These are phyloP conservation scores for Fusarium concolor DNA, from an alignment of 2,329 filamentous ascomycete species.

Conservation along the genomic window DNA sequence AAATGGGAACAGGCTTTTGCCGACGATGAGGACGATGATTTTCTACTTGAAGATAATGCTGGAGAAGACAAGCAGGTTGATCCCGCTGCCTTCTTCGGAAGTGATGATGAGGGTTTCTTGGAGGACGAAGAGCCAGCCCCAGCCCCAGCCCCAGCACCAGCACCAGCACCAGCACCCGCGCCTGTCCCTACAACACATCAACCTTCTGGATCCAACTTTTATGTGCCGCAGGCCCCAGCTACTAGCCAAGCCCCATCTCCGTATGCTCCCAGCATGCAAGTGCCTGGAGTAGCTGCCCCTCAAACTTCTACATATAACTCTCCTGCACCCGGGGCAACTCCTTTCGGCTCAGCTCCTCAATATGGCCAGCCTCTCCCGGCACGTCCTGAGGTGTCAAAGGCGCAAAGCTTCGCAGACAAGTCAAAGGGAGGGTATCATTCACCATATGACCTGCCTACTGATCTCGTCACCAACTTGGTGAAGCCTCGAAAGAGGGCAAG, in stretches of 20 bases:
- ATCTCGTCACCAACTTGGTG: conserved; percentile 67
- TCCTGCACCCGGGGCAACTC: conserved; percentile 38
- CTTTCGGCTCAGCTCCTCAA: conserved; percentile 47
- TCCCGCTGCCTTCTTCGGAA: conserved; percentile 76
- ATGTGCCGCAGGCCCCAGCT: conserved; percentile 42
- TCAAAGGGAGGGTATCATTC: conserved; percentile 92
- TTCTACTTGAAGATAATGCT: conserved; percentile 69
- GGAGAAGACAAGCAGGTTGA: conserved; percentile 63
- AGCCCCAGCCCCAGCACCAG: conserved; percentile 17
- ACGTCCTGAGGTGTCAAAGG: conserved; percentile 64
- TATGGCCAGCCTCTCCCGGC: conserved; percentile 54
- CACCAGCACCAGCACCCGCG: conserved; percentile 10
- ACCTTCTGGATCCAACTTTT: conserved; percentile 40
- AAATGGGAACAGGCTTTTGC: conserved; percentile 87
- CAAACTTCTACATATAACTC: conserved; percentile 39
- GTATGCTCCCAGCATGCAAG: conserved; percentile 38
- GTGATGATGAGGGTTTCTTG: conserved; percentile 87
- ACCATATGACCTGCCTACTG: conserved; percentile 94
- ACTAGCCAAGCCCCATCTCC: conserved; percentile 34
- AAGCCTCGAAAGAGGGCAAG: conserved; percentile 75
- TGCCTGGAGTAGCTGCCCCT: conserved; percentile 13
- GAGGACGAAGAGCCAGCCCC: conserved; percentile 66
- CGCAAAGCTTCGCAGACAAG: conserved; percentile 90
- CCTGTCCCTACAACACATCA: conserved; percentile 17
- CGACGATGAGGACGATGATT: conserved; percentile 76